A percentile compares a stretch with the other conserved stretches of the same genome.
phyloP scores from a whole-genome alignment of 768 basidiomycete species.

The Strobilomyces confusus region DNA sequence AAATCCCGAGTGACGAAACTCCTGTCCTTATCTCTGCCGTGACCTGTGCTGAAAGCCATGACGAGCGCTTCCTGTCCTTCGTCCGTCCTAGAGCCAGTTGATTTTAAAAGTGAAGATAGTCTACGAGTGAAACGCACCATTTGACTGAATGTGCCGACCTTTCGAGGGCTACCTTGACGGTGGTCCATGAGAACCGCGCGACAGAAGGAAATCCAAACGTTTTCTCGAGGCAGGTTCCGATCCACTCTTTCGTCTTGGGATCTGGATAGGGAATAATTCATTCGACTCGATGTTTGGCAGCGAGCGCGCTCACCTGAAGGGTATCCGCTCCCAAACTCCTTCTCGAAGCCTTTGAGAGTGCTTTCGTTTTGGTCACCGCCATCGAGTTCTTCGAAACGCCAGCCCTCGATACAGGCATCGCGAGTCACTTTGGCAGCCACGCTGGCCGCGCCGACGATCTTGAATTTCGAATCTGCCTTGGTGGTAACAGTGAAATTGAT shows the following conservation, averaged over 20 bases:
- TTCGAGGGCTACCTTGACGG: constrained; percentile 80
- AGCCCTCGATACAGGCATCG: constrained; percentile 83
- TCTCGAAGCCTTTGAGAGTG: constrained; percentile 27
- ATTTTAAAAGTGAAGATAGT: not conserved
- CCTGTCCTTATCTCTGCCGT: constrained; percentile 73
- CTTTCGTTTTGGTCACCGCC: constrained; percentile 8
- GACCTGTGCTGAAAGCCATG: constrained; percentile 67
- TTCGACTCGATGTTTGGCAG: not conserved
- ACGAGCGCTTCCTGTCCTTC: constrained; percentile 75
- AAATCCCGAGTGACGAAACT: constrained; percentile 70
- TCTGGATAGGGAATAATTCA: constrained; percentile 43
- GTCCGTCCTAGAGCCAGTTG: constrained; percentile 58
- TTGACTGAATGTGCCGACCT: constrained; percentile 72
- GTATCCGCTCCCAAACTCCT: constrained; percentile 77
- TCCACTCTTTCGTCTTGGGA: constrained; percentile 89
- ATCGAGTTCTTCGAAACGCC: constrained; percentile 70
- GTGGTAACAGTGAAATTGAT: constrained; percentile 85
- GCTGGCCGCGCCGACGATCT: constrained; percentile 95
- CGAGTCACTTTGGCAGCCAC: constrained; percentile 98
- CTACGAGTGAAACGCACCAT: constrained; percentile 53
- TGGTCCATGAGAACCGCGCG: constrained; percentile 94
- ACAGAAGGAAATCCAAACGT: constrained; percentile 91
- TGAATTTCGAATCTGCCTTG: constrained; percentile 95
- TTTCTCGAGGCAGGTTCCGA: constrained; percentile 69
- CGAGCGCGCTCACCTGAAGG: constrained; percentile 61